These are phyloP conservation scores for Dalbergia cultrata DNA, from an alignment of 306 rosid species.

Conservation along the genomic window DNA sequence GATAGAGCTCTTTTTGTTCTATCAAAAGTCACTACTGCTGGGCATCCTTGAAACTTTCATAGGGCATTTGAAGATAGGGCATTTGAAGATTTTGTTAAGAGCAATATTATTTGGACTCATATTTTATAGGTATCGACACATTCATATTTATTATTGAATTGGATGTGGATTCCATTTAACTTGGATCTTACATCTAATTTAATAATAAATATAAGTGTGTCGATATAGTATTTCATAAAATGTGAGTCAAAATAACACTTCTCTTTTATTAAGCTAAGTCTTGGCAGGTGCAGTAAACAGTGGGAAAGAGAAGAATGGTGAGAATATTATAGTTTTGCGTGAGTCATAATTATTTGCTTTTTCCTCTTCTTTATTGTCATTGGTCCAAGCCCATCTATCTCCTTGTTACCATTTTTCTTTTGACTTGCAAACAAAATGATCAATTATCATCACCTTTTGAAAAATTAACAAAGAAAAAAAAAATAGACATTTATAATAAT, in stretches of 20 bases:
- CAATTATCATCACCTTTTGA: not conserved
- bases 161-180: too few species aligned
- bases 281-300: not conserved
- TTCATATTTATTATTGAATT: too few species aligned
- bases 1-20: not conserved
- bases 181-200: too few species aligned
- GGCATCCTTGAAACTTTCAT: not conserved
- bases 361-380: not conserved
- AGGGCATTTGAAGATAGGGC: not conserved
- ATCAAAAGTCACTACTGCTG: not conserved
- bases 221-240: too few species aligned
- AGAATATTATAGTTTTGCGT: slow-evolving; percentile 7
- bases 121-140: too few species aligned
- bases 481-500: not conserved
- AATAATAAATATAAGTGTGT: too few species aligned
- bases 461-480: not conserved
- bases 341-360: slow-evolving; percentile 4
- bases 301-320: slow-evolving; percentile 1
- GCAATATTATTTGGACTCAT: too few species aligned
- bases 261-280: not conserved
- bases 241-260: too few species aligned
- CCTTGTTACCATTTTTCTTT: slow-evolving; percentile 3
- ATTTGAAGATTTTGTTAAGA: too few species aligned
- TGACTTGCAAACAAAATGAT: not conserved
- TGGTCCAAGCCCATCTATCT: not conserved